Conservation (phyloP, 202 grass and related monocot species). For the Saccharum hybrid region DNA sequence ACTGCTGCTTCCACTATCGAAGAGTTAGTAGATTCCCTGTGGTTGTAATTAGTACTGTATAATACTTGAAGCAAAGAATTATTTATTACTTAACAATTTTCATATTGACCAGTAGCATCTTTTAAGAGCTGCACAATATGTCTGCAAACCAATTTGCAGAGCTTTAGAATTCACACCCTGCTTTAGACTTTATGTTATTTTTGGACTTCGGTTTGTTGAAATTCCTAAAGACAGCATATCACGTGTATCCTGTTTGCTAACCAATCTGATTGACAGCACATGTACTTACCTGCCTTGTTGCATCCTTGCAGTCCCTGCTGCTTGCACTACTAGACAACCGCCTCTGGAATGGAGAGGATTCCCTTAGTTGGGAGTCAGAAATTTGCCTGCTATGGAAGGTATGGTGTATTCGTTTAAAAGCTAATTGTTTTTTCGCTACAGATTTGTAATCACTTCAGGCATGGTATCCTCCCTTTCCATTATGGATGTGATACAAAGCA, state of each 20-base stretch:
- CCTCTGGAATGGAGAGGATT: conserved; percentile 36
- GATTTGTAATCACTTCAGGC: conserved; percentile 3
- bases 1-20: conserved; percentile 84
- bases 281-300: conserved; percentile 1
- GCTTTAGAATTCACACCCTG: not conserved
- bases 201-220: not conserved
- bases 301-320: conserved; percentile 56
- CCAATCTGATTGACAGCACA: not conserved
- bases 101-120: conserved; percentile 15
- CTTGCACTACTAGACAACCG: conserved; percentile 40
- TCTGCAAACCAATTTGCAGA: conserved; percentile 24
- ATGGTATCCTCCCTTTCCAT: conserved; percentile 24
- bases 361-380: conserved; percentile 36
- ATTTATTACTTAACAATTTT: conserved; percentile 1
- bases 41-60: conserved; percentile 11
- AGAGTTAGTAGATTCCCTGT: conserved; percentile 55
- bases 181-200: not conserved
- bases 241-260: not conserved
- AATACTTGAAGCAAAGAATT: conserved; percentile 24
- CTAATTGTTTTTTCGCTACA: not conserved
- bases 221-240: not conserved
- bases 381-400: conserved; percentile 47
- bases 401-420: conserved; percentile 4
- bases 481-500: conserved; percentile 13
- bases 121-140: conserved; percentile 12